phyloP scores from a whole-genome alignment of 2,329 filamentous ascomycete genomes.

The Colletotrichum falcatum region DNA sequence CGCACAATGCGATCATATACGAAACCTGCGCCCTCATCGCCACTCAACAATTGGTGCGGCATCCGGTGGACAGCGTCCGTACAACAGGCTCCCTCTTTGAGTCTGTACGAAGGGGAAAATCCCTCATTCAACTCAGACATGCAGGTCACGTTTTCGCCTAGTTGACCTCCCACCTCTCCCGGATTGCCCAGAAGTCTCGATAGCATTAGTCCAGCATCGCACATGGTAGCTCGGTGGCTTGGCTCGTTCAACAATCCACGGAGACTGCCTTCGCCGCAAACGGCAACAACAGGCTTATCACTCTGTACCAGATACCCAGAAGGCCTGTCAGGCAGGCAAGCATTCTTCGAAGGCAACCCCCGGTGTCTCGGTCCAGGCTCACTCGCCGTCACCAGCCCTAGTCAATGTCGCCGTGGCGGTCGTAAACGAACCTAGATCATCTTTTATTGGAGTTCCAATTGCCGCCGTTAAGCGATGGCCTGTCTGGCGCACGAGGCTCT shows the following conservation, averaged over 20 bases:
- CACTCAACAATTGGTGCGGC: conserved; percentile 3
- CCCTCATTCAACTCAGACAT: conserved; percentile 15
- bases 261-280: neutral
- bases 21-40: conserved; percentile 12
- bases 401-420: neutral
- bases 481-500: neutral
- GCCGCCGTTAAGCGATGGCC: neutral
- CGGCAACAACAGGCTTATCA: conserved; percentile 9
- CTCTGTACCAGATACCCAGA: neutral
- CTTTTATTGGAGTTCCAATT: conserved; percentile 2
- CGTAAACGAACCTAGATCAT: neutral
- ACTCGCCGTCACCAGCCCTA: neutral
- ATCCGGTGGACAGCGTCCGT: neutral
- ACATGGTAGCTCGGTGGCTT: neutral
- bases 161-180: conserved; percentile 9
- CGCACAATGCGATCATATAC: conserved; percentile 3
- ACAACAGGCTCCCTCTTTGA: neutral
- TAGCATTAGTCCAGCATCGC: neutral
- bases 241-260: conserved; percentile 27
- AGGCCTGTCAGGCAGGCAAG: neutral
- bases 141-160: conserved; percentile 13
- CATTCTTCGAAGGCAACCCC: neutral
- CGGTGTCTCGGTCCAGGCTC: conserved; percentile 13
- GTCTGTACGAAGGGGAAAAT: neutral
- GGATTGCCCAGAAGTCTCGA: neutral